Base-by-base conservation (phyloP, 129 eudicot species). In the Dittrichia graveolens region DNA sequence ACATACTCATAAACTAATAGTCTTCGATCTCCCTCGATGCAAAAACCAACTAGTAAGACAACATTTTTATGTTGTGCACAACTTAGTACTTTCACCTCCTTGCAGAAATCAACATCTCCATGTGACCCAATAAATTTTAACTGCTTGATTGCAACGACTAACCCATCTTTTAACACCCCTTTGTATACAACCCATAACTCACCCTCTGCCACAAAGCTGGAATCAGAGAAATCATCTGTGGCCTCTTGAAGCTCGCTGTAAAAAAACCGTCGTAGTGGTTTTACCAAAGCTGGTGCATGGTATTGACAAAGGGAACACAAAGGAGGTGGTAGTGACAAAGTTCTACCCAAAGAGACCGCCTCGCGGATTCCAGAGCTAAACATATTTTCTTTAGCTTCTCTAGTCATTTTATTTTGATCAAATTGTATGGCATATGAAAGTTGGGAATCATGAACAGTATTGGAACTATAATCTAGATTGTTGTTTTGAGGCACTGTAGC, bases 1-100 rank as follows among this genome's bases (percentile, higher is more conserved):
- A 93, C 92, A 72, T 81, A 89, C 81, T 93, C 98, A 70, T 93
- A 93, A 55, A 93, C 95, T 55, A 93, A 48, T 19, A 86, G 59
- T 83, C 96, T 80, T 47, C 38, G 79, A 65, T 84, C 77, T 14
- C 81, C 86, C 69, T 93, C 88, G 48, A 85, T 72, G 75, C 98
- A 89, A 84, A 87, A 93, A 11, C 98, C 98, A 82, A 93, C 84
- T 55, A 93, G 81, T 78, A 93, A 78, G 71, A 93, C 96, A 14
- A 93, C 98, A 81, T 93, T 93, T 76, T 88, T 85, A 72, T 93
- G 98, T 65, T 93, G 98, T 38, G 96, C 98, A 79, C 96, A 93
- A 72, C 92, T 93, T 68, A 93, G 69, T 3, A 93, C 86, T 62
- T 85, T 73, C 55, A 93, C 96, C 81, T 93, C 95, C 80, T 82